These are phyloP conservation scores for Pelargonium australe DNA, from an alignment of 441 rosid genomes.

Conservation along the genomic window DNA sequence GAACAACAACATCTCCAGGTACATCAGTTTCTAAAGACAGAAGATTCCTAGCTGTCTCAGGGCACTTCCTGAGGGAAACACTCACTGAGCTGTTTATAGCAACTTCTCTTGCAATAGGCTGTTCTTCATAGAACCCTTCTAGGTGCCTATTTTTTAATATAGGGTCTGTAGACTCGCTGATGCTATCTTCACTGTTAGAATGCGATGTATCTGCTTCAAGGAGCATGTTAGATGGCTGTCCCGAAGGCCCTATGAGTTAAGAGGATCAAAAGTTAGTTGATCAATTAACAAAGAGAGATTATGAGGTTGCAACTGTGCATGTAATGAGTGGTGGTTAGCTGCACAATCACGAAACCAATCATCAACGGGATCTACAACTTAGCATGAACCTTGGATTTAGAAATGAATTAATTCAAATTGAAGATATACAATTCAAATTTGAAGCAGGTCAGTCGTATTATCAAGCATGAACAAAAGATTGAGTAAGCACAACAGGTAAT, in stretches of 20 bases:
- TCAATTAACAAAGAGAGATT: background rate
- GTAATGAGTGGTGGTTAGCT: background rate
- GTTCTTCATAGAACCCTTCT: constrained; percentile 72
- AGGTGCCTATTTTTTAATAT: constrained; percentile 35
- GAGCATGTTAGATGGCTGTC: constrained; percentile 45
- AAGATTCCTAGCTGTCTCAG: constrained; percentile 53
- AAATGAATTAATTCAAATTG: background rate
- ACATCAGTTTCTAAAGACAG: constrained; percentile 69
- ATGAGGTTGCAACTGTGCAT: background rate
- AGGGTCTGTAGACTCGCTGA: constrained; percentile 25
- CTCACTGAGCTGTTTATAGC: constrained; percentile 40
- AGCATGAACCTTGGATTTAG: background rate
- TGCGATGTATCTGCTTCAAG: constrained; percentile 36
- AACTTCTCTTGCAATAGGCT: constrained; percentile 47
- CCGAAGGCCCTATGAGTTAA: constrained; percentile 43
- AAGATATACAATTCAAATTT: background rate
- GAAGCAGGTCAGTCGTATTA: too few relatives aligned
- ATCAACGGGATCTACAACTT: background rate
- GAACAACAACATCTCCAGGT: constrained; percentile 72
- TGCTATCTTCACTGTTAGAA: constrained; percentile 30
- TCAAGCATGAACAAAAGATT: too few relatives aligned
- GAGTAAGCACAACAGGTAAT: background rate
- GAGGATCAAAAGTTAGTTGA: constrained; percentile 20
- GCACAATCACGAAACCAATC: background rate
- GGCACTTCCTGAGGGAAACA: constrained; percentile 58